Base-by-base conservation (phyloP, 148 eudicot species). In the Diospyros kaki region DNA sequence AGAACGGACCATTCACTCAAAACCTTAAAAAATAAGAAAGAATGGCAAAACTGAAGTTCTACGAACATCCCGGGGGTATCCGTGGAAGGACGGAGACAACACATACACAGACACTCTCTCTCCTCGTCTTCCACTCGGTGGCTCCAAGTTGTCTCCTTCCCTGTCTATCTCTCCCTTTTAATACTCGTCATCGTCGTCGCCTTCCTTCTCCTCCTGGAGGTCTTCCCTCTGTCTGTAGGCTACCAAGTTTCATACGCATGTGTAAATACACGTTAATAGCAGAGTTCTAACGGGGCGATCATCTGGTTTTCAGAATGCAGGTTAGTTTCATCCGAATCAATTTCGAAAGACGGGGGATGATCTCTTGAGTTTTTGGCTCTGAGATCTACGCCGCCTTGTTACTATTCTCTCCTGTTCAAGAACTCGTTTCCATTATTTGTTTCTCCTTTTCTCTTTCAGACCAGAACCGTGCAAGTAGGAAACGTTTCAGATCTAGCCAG, bases 401-500 rank as follows among this genome's bases (percentile, higher is more conserved):
- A n/a, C 38, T 67, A 12, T 4, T 40, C 9, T 13, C 8, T 52
- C 9, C 1, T 12, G 41, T 56, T 4, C 52, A 48, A 4, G 4
- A 48, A 4, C 4, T 8, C 4, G 8, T 4, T 48, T 75, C 14
- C 46, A n/a, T 5, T 65, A n/a, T 53, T 66, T 67, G 10, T 43
- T 18, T 40, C 3, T 59, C 50, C 5, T 2, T n/a, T 11, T 48
- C 4, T 48, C 5, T 64, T 28, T 9, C 85, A 90, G 96, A 86
- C 82, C 13, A 87, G 84, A 87, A 92, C 98, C 54, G 89, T 94
- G 64, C 84, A 83, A 76, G 98, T 94, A 15, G 74, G 84, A 72
- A 87, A 87, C 77, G 77, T 94, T 13, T 94, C 98, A 89, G 98
- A 94, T 94, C 96, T 92, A 81, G 98, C 96, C 7, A 90, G 83